Evolutionary conservation across 768 basidiomycete genomes (phyloP).

Genomic region (Russula compacta): DNA sequence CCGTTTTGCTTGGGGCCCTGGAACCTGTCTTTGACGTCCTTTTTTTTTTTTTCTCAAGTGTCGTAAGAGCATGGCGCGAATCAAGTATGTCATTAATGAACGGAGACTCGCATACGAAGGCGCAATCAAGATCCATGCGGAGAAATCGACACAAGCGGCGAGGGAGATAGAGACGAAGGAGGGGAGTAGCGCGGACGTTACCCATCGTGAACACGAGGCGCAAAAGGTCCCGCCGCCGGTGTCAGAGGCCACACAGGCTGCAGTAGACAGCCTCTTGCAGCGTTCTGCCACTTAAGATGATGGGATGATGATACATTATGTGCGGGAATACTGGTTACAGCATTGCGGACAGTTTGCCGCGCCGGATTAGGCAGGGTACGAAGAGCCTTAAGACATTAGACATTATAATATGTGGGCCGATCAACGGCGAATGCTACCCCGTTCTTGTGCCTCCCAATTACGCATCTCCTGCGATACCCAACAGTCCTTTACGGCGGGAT

Average conservation of each 20-base stretch:
- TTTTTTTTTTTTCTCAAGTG: slow-evolving; percentile 38
- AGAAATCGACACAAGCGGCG: slow-evolving; percentile 11
- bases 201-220: background rate
- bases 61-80: slow-evolving; percentile 93
- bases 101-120: slow-evolving; percentile 77
- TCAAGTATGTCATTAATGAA: slow-evolving; percentile 88
- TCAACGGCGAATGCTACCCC: slow-evolving; percentile 2
- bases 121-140: slow-evolving; percentile 33
- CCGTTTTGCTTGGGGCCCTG: background rate
- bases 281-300: background rate
- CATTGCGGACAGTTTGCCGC: background rate
- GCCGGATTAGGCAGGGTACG: background rate
- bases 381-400: too few species aligned
- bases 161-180: background rate
- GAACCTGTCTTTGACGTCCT: background rate
- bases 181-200: background rate
- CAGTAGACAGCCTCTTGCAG: background rate
- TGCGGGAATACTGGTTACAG: background rate
- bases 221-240: background rate
- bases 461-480: slow-evolving; percentile 65
- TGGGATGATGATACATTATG: background rate
- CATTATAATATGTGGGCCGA: background rate
- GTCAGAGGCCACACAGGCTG: slow-evolving; percentile 1
- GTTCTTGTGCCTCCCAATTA: slow-evolving; percentile 43
- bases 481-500: slow-evolving; percentile 58